phyloP scores from a whole-genome alignment of 2,329 filamentous ascomycete species.

The Colletotrichum trifolii region DNA sequence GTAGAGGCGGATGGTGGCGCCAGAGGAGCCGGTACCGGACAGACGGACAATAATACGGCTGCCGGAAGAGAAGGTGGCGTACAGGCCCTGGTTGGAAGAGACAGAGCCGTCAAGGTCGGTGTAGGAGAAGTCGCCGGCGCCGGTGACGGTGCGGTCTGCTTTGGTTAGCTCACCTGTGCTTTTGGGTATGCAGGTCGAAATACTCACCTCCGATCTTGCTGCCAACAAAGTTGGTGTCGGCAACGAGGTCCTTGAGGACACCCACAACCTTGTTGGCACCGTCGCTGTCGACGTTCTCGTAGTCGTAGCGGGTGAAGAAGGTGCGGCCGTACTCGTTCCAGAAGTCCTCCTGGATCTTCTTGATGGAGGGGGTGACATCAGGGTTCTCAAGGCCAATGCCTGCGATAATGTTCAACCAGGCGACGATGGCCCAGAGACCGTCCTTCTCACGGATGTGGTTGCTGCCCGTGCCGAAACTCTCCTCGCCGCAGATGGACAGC shows the following conservation, averaged over 20 bases:
- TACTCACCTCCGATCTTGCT: constrained; percentile 77
- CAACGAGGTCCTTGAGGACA: constrained; percentile 82
- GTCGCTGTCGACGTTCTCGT: constrained; percentile 92
- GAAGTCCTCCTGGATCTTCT: constrained; percentile 96
- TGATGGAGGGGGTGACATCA: constrained; percentile 87
- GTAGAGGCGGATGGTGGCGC: constrained; percentile 96
- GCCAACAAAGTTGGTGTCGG: constrained; percentile 79
- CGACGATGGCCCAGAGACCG: constrained; percentile 95
- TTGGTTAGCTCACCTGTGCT: constrained; percentile 38
- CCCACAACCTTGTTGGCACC: constrained; percentile 91
- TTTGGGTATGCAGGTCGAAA: not conserved
- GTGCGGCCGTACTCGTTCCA: constrained; percentile 96
- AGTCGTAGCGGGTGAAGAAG: constrained; percentile 99
- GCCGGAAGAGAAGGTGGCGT: constrained; percentile 91
- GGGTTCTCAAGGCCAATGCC: constrained; percentile 87
- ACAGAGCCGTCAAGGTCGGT: constrained; percentile 98
- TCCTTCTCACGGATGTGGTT: constrained; percentile 99
- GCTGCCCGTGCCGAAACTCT: constrained; percentile 96
- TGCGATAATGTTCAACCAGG: constrained; percentile 99
- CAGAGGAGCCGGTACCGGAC: constrained; percentile 93
- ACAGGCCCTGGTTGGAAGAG: constrained; percentile 95
- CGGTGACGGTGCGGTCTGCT: constrained; percentile 79
- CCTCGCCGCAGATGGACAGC: constrained; percentile 98
- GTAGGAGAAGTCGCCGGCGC: constrained; percentile 97
- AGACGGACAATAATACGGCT: constrained; percentile 95